Conservation (phyloP, 805 yeast species). For the Suhomyces canberraensis region DNA sequence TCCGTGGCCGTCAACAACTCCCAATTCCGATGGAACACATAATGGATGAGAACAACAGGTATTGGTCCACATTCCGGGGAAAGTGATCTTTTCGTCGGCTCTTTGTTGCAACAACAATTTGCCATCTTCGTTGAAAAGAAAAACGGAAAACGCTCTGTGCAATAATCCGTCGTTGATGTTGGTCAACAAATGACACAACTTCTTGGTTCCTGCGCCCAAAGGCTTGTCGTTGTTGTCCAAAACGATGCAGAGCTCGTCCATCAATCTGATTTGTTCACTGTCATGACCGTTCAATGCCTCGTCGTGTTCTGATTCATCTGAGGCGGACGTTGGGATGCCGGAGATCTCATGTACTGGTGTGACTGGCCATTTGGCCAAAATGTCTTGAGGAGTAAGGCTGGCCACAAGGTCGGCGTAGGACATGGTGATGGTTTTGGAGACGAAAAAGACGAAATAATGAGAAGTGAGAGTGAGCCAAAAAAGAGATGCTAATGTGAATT, state of each 20-base stretch:
- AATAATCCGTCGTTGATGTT: slow-evolving; percentile 83
- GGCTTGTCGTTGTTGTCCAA: slow-evolving; percentile 84
- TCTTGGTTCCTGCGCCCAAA: slow-evolving; percentile 91
- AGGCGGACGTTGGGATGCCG: slow-evolving; percentile 47
- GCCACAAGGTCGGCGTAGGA: slow-evolving; percentile 54
- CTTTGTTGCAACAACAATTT: slow-evolving; percentile 88
- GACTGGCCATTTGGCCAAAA: slow-evolving; percentile 58
- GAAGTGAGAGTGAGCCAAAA: background rate
- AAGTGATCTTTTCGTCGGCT: slow-evolving; percentile 94
- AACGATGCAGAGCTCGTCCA: slow-evolving; percentile 96
- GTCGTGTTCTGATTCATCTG: slow-evolving; percentile 25
- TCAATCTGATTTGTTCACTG: slow-evolving; percentile 86
- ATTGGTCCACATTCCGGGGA: slow-evolving; percentile 97
- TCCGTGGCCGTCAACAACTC: slow-evolving; percentile 27
- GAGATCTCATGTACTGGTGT: slow-evolving; percentile 59
- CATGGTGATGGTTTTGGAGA: slow-evolving; percentile 5
- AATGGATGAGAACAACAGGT: slow-evolving; percentile 98
- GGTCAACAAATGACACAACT: slow-evolving; percentile 81
- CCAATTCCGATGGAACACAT: slow-evolving; percentile 78
- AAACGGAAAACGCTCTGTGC: slow-evolving; percentile 97
- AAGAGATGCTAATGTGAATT: background rate
- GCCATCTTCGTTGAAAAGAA: slow-evolving; percentile 74
- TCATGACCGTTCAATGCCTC: slow-evolving; percentile 81
- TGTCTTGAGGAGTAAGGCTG: slow-evolving; percentile 44
- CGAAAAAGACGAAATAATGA: too few relatives aligned